phyloP scores from a whole-genome alignment of 2,329 filamentous ascomycete genomes.

The Fusarium nurragi region DNA sequence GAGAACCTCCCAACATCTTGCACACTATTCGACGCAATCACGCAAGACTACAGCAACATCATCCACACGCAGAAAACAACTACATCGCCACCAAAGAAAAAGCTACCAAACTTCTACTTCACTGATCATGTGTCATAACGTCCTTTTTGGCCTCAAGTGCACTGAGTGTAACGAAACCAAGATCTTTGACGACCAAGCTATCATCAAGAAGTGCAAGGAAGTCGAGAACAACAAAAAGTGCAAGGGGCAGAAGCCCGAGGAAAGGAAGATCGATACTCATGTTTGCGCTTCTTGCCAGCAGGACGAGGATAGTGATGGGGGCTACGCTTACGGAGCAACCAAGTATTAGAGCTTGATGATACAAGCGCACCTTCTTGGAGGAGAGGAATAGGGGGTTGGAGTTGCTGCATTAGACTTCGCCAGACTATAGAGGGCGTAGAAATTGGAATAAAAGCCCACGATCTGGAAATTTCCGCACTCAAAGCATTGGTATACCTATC shows the following conservation, averaged over 20 bases:
- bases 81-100: not conserved
- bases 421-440: too few relatives aligned
- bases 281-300: not conserved
- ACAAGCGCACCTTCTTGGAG: too few relatives aligned
- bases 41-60: not conserved
- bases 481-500: too few relatives aligned
- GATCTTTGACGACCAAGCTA: fast-evolving
- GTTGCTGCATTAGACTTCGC: not conserved
- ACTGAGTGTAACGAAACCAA: not conserved
- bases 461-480: too few relatives aligned
- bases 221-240: not conserved
- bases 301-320: not conserved
- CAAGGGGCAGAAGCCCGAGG: fast-evolving
- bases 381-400: not conserved
- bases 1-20: too few relatives aligned
- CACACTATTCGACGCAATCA: too few relatives aligned
- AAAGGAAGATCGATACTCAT: fast-evolving
- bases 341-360: not conserved
- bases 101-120: not conserved
- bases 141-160: not conserved
- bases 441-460: not conserved
- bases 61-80: not conserved
- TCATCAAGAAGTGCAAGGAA: not conserved
- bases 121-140: not conserved
- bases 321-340: not conserved